These are phyloP conservation scores for Ensete glaucum DNA, from an alignment of 176 grass and related monocot species.

Conservation along the genomic window DNA sequence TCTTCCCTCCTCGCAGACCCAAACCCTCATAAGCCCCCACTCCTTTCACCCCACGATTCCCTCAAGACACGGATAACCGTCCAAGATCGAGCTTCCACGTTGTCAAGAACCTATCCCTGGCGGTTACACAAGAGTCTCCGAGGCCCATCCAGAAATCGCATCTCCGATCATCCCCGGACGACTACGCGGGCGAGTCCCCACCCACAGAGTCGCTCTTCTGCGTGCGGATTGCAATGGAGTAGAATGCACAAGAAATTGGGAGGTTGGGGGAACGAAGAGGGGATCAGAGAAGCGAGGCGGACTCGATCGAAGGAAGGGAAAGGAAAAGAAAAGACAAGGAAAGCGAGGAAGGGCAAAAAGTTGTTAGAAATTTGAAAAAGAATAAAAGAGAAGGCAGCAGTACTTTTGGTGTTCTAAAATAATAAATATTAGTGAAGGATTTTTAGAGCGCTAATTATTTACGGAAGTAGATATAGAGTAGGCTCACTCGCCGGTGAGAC, in stretches of 20 bases:
- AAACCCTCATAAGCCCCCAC: conserved; percentile 27
- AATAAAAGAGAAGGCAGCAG: conserved; percentile 20
- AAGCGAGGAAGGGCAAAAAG: conserved; percentile 9
- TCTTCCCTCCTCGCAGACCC: conserved; percentile 19
- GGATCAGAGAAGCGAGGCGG: conserved; percentile 18
- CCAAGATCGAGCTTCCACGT: background rate
- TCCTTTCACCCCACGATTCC: background rate
- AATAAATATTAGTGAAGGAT: background rate
- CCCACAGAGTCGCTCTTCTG: background rate
- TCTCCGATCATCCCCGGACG: conserved; percentile 2
- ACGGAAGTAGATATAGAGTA: background rate
- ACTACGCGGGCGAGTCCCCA: background rate
- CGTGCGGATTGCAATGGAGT: background rate
- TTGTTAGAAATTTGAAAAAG: background rate
- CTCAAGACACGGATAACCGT: background rate
- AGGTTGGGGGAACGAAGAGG: conserved; percentile 17
- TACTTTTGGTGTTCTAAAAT: conserved; percentile 20
- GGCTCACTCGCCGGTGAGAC: conserved; percentile 38
- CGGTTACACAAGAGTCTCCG: background rate
- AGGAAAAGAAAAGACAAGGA: conserved; percentile 10
- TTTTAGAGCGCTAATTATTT: background rate
- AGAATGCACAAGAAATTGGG: background rate
- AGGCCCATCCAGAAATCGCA: background rate
- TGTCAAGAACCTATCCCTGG: background rate
- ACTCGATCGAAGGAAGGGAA: background rate